Percentiles rank a stretch among this genome's conserved stretches.
Conservation (phyloP, 2,329 filamentous ascomycete species). For the Talaromyces albobiverticillius region DNA sequence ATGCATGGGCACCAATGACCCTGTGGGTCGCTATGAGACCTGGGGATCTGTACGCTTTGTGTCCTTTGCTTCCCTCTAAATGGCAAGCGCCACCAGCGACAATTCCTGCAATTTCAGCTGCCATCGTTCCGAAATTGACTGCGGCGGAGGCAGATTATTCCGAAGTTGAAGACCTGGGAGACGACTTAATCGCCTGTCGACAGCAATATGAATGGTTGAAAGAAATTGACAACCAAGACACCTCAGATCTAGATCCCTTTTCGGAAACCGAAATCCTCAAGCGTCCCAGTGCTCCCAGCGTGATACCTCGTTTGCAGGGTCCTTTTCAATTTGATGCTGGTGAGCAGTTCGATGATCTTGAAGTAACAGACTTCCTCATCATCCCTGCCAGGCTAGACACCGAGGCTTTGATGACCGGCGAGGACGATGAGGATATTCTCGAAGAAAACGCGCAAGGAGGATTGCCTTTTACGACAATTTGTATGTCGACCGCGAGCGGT, state of each 20-base stretch:
- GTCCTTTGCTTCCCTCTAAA: constrained; percentile 79
- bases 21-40: constrained; percentile 95
- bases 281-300: constrained; percentile 52
- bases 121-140: constrained; percentile 70
- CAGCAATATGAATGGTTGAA: constrained; percentile 61
- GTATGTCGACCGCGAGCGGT: constrained; percentile 54
- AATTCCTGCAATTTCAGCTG: constrained; percentile 77
- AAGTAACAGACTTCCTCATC: constrained; percentile 61
- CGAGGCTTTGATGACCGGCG: constrained; percentile 51
- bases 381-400: constrained; percentile 53
- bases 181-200: constrained; percentile 46
- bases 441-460: constrained; percentile 48
- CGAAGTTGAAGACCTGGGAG: constrained; percentile 36
- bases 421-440: constrained; percentile 44
- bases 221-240: constrained; percentile 54
- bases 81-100: constrained; percentile 77
- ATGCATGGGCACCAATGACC: constrained; percentile 89
- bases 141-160: constrained; percentile 38
- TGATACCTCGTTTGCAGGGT: constrained; percentile 60
- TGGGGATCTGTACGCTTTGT: constrained; percentile 90
- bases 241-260: constrained; percentile 36
- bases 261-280: constrained; percentile 53
- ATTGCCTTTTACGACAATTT: constrained; percentile 57
- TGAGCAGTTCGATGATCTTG: constrained; percentile 51
- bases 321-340: constrained; percentile 56